Base-by-base conservation (phyloP, 805 yeast genomes). In the Monosporozyma unispora region DNA sequence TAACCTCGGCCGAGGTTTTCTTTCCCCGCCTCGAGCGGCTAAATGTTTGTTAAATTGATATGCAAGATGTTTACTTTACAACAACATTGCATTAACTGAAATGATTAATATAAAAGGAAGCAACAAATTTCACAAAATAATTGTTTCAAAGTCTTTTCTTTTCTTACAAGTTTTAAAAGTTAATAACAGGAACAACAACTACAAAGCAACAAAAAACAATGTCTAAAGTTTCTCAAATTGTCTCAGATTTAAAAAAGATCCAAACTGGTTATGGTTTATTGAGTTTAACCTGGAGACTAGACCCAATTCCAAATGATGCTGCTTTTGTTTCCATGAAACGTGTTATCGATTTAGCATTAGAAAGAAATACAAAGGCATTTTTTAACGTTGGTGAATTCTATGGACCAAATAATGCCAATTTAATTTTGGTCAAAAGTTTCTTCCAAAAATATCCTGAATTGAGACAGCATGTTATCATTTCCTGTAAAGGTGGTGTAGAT, bases 341-440 rank as follows among this genome's bases (percentile, higher is more conserved):
- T 31, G 82, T 84, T 27, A 62, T 79, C 27, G 70, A 72, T 28
- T 39, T 58, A 10, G 72, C 66, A 58, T 63, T 52, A 72, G 44
- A 39, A 3, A 44, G 45, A 8, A 53, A 53, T 21, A 40, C 44
- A 11, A 80, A 53, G 70, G 78, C 65, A 10, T 74, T 83, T 50
- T 69, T 85, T 65, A 87, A 87, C 59, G 80, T 80, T 25, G 93
- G 93, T 51, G 93, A 82, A 58, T 85, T 87, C 61, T 87, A 88
- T 58, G 95, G 95, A 14, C 66, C 70, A 3, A 62, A 71, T 31
- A 68, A 58, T 44, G 66, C 68, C 52, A 86, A 85, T 60, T 69
- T 88, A 69, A 67, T 74, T 56, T 72, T 78, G 49, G 62, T 86
- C 39, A 69, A 75, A 44, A 75, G 71, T 87, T 84, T n/a, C 60